Evolutionary conservation across 345 rosid species (phyloP).

Genomic region (Excoecaria agallocha): DNA sequence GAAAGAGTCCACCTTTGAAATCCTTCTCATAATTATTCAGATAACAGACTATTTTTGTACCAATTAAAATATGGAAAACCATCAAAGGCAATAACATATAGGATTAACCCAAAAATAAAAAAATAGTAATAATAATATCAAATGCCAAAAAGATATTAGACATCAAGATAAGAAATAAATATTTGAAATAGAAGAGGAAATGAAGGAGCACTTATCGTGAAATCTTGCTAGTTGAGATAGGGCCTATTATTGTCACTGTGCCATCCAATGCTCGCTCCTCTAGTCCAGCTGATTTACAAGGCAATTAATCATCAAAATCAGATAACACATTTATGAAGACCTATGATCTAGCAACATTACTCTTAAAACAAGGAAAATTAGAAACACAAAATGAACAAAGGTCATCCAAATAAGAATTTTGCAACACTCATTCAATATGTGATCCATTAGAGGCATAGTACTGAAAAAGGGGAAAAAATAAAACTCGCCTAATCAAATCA

Average conservation of each 20-base stretch:
- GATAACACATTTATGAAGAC: no score
- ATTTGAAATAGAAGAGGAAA: neutral
- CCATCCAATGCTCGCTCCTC: slow-evolving; percentile 95
- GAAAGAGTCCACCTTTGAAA: slow-evolving; percentile 80
- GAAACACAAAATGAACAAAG: neutral
- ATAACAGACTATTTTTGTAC: slow-evolving; percentile 85
- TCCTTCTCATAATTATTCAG: slow-evolving; percentile 65
- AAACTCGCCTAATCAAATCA: slow-evolving; percentile 65
- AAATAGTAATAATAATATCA: neutral
- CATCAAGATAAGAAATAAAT: neutral
- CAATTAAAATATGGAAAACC: slow-evolving; percentile 15
- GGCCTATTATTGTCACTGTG: slow-evolving; percentile 89
- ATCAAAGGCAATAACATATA: slow-evolving; percentile 11
- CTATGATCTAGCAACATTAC: neutral
- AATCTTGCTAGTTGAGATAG: slow-evolving; percentile 77
- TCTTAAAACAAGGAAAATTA: neutral
- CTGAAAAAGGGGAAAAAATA: neutral
- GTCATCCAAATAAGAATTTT: neutral
- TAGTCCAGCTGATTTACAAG: slow-evolving; percentile 58
- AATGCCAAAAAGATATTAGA: neutral
- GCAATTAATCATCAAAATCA: neutral
- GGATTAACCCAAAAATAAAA: no score
- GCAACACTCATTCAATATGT: neutral
- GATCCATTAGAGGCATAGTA: neutral
- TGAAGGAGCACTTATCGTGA: slow-evolving; percentile 42